Conservation (phyloP, 306 rosid genomes). For the Geum urbanum region DNA sequence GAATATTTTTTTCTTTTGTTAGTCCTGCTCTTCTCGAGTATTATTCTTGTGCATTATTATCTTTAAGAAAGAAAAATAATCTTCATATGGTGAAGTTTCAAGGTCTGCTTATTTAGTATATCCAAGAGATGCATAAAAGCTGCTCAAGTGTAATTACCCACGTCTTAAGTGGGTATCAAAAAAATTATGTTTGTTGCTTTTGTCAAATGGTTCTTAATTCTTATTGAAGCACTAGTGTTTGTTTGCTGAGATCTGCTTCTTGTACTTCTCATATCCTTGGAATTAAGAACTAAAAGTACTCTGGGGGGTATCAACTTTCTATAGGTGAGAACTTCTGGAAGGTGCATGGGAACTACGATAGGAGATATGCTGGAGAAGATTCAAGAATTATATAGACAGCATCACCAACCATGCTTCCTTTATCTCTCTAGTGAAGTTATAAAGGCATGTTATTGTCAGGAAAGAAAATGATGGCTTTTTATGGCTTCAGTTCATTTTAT, state of each 20-base stretch:
- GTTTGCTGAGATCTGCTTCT: too few species aligned
- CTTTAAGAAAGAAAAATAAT: too few species aligned
- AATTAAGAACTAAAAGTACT: background rate
- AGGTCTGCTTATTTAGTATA: too few species aligned
- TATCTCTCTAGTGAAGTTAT: slow-evolving; percentile 98
- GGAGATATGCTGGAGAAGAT: slow-evolving; percentile 98
- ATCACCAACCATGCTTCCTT: slow-evolving; percentile 97
- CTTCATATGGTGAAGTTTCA: too few species aligned
- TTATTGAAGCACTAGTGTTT: too few species aligned
- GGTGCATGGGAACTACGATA: slow-evolving; percentile 91
- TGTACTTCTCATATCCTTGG: background rate
- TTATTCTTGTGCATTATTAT: too few species aligned
- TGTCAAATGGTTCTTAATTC: too few species aligned
- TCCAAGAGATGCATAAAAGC: too few species aligned
- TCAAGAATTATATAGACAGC: slow-evolving; percentile 84
- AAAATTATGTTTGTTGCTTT: too few species aligned
- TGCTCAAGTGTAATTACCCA: too few species aligned
- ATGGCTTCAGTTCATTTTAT: background rate
- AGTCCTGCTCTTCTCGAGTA: background rate
- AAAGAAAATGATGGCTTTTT: background rate
- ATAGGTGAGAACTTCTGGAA: slow-evolving; percentile 97
- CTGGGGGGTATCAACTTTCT: slow-evolving; percentile 30
- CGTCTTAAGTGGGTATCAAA: too few species aligned
- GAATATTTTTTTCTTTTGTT: background rate
- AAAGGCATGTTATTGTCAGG: slow-evolving; percentile 46